These are phyloP conservation scores for Psilocybe mexicana DNA, from an alignment of 1,284 basidiomycete genomes.

Conservation along the genomic window DNA sequence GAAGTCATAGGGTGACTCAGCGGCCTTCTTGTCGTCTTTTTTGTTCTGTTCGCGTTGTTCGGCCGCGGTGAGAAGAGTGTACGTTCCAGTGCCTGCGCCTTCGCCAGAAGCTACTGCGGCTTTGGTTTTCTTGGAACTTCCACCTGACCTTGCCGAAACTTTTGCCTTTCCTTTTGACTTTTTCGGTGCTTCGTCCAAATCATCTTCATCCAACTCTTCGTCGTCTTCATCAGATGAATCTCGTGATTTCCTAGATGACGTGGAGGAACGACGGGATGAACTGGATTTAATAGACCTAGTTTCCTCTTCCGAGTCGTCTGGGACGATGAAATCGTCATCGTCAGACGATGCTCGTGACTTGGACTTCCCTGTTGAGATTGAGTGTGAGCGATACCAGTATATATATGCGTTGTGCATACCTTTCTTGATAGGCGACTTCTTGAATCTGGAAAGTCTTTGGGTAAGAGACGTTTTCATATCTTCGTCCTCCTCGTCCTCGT, in stretches of 20 bases:
- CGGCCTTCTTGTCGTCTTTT: slow-evolving; percentile 81
- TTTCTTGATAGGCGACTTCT: slow-evolving; percentile 57
- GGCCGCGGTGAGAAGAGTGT: slow-evolving; percentile 80
- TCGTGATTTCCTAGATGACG: slow-evolving; percentile 29
- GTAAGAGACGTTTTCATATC: slow-evolving; percentile 49
- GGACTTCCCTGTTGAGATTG: slow-evolving; percentile 15
- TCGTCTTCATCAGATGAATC: slow-evolving; percentile 23
- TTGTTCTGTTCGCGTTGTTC: slow-evolving; percentile 77
- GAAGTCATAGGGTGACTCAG: slow-evolving; percentile 85
- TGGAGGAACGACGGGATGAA: slow-evolving; percentile 45
- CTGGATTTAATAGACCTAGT: slow-evolving; percentile 44
- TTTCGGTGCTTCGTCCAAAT: slow-evolving; percentile 37
- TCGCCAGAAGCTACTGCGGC: slow-evolving; percentile 14
- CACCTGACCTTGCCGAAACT: slow-evolving; percentile 19
- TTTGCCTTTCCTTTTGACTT: slow-evolving; percentile 34
- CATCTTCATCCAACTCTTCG: slow-evolving; percentile 33
- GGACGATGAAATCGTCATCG: slow-evolving; percentile 69
- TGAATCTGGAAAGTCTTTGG: slow-evolving; percentile 61
- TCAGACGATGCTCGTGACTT: slow-evolving; percentile 42
- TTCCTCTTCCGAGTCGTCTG: slow-evolving; percentile 58
- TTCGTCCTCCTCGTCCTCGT: slow-evolving; percentile 48
- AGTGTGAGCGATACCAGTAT: neutral
- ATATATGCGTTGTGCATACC: slow-evolving; percentile 33
- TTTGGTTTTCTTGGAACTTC: slow-evolving; percentile 16
- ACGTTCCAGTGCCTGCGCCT: slow-evolving; percentile 28